Conservation (phyloP, 371 early-diverging fungal genomes). For the Nematocida major region DNA sequence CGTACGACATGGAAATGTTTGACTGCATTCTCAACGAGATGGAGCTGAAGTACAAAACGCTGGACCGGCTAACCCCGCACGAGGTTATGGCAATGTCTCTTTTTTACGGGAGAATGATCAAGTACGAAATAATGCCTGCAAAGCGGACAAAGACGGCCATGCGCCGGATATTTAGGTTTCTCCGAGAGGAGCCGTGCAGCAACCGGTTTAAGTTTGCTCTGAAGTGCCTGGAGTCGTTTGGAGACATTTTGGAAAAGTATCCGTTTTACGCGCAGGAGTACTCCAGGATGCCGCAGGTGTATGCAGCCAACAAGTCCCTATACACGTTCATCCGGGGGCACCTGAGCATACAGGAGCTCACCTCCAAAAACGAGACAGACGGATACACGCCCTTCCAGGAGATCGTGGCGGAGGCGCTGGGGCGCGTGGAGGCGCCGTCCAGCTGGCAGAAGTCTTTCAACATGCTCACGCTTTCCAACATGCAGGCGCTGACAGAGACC, state of each 20-base stretch:
- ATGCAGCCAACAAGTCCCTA: constrained; percentile 47
- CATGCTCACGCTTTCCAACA: constrained; percentile 8
- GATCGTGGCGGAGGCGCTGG: neutral
- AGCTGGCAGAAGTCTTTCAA: constrained; percentile 40
- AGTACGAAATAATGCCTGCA: constrained; percentile 40
- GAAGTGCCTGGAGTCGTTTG: constrained; percentile 41
- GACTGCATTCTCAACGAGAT: constrained; percentile 39
- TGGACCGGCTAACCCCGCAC: constrained; percentile 29
- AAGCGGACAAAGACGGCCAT: constrained; percentile 3
- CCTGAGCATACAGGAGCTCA: constrained; percentile 29
- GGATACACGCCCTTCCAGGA: constrained; percentile 3
- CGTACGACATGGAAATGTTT: constrained; percentile 48
- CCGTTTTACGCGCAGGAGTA: constrained; percentile 50
- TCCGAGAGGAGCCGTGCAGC: constrained; percentile 31
- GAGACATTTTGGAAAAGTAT: constrained; percentile 49
- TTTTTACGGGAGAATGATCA: constrained; percentile 43
- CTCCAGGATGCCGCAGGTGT: constrained; percentile 46
- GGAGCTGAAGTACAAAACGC: constrained; percentile 33
- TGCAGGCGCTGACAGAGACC: neutral
- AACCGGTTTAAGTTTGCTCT: constrained; percentile 41
- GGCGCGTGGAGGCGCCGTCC: neutral
- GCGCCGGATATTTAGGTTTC: neutral
- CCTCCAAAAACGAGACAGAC: constrained; percentile 36
- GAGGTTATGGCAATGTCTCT: constrained; percentile 35
- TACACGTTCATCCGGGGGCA: constrained; percentile 48